Evolutionary conservation across 73 alveolate genomes (phyloP), one percentile per base, ranked within the genome.

Genomic region (Symbiodinium pilosum): DNA sequence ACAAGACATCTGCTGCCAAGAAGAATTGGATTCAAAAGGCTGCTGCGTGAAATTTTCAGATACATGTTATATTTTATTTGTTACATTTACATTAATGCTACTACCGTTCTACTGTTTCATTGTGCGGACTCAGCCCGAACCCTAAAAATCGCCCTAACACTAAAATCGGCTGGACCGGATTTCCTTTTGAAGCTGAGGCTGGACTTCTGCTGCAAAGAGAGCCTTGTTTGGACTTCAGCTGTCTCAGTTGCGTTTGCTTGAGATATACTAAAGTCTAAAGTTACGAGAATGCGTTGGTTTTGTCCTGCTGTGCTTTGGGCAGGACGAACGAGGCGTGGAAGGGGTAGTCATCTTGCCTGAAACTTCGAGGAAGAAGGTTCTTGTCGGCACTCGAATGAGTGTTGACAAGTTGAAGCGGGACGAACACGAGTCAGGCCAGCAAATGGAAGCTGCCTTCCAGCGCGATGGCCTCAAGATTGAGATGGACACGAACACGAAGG

Each of bases 261-360:
- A 11, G 86, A 4, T 75, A 28, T 7, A 43, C 52, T 11, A 7
- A 73, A 16, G 47, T 7, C 24, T 81, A 52, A 52, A 52, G 28
- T 43, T 4, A 84, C 73, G 92, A 84, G 69, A 84, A 41, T 41
- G 73, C n/a, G n/a, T n/a, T n/a, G n/a, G n/a, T n/a, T n/a, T n/a
- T n/a, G n/a, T n/a, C n/a, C n/a, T n/a, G n/a, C n/a, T n/a, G n/a
- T n/a, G n/a, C n/a, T n/a, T n/a, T n/a, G 39, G 21, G 8, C 87
- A 84, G 92, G 93, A 86, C 54, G 93, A 86, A 18, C 26, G 93
- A 12, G 93, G 93, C 39, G 40, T 47, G 16, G 93, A 86, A 4
- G 93, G 93, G 2, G 93, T 86, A 39, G 11, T 86, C 44, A 14
- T 51, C 38, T 6, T 86, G 40, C 83, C 93, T 4, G 93, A 86